Evolutionary conservation across 2,329 filamentous ascomycete species (phyloP), one percentile per base, ranked within the genome.

Genomic region (Trichoderma simmonsii): DNA sequence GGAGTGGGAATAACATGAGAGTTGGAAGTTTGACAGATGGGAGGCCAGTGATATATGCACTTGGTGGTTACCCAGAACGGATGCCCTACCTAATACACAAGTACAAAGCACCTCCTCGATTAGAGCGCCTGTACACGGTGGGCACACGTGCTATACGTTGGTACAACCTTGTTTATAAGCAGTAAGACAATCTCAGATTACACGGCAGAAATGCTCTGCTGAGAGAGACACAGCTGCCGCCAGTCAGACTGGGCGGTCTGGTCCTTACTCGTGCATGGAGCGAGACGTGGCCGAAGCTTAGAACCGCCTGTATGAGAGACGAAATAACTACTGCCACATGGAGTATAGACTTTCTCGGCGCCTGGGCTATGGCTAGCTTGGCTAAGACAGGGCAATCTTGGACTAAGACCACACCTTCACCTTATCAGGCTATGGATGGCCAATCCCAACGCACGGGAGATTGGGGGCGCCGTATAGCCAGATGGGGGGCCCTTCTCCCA

Each of bases 101-200:
- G 11, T 54, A 54, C n/a, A 54, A 54, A 43, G 51, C 39, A 59
- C 34, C 64, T 56, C 64, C 34, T 59, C 39, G n/a, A 21, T 56
- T 43, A 34, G 43, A 36, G 30, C 26, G 61, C 39, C 14, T 14
- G 64, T 43, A 67, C 64, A 18, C 21, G 26, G 64, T 28, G 64
- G 48, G 64, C 51, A 67, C 64, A 57, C 64, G 48, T 57, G 48
- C 34, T 43, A 54, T 57, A 66, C 39, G 57, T 59, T 48, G 34
- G 70, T 69, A 69, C 70, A 72, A 72, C 70, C 70, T 72, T 69
- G 39, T 56, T 67, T 60, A 69, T 67, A 72, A 72, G 64, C 64
- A 69, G 66, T 70, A 21, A 72, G 67, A 70, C 71, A 71, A 62
- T 61, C 71, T 72, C 60, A 71, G 51, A 71, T 72, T 72, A 72